A percentile compares a stretch with the other conserved stretches of the same genome.
These are phyloP conservation scores for Jaapia argillacea DNA, from an alignment of 768 basidiomycete genomes.

Conservation along the genomic window DNA sequence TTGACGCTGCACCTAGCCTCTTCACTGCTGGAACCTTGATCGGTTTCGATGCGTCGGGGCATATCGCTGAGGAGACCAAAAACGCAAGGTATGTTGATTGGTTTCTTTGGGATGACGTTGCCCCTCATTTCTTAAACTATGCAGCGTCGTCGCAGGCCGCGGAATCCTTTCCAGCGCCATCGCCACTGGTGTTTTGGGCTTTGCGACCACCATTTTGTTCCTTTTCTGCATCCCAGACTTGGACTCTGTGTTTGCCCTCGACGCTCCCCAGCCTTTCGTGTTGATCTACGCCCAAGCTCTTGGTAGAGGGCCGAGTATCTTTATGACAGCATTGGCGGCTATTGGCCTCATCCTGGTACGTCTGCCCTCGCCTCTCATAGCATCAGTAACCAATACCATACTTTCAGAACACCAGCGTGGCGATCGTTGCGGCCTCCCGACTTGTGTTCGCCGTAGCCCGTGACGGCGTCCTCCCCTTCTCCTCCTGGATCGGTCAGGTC, in stretches of 20 bases:
- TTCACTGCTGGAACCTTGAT: conserved; percentile 84
- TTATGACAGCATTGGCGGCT: conserved; percentile 82
- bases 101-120: neutral
- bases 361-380: conserved; percentile 1
- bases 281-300: conserved; percentile 79
- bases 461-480: conserved; percentile 82
- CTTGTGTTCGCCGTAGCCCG: conserved; percentile 91
- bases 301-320: conserved; percentile 67
- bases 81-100: conserved; percentile 45
- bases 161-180: conserved; percentile 75
- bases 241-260: conserved; percentile 60
- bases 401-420: conserved; percentile 70
- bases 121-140: neutral
- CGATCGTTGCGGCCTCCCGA: conserved; percentile 82
- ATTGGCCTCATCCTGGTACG: conserved; percentile 78
- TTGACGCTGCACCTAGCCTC: conserved; percentile 34
- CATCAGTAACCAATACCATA: neutral
- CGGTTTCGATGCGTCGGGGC: conserved; percentile 85
- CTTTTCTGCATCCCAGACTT: conserved; percentile 79
- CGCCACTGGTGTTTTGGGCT: conserved; percentile 73
- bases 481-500: conserved; percentile 73
- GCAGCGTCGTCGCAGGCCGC: conserved; percentile 66
- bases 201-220: conserved; percentile 70
- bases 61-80: conserved; percentile 84
- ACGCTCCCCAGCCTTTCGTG: conserved; percentile 88